phyloP scores from a whole-genome alignment of 345 rosid genomes.

The Erodium maritimum region DNA sequence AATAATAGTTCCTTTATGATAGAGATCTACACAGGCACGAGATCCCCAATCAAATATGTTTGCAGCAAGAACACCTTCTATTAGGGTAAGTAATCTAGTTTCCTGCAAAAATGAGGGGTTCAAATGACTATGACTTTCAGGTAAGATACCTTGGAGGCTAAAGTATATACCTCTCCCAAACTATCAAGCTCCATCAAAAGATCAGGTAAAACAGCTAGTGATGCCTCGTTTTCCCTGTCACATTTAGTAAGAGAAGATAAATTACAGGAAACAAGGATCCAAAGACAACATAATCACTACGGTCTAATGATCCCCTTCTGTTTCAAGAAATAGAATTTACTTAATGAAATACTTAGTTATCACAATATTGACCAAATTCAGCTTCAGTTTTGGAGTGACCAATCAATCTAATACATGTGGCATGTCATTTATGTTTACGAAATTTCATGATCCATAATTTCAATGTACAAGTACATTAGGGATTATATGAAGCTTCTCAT shows the following conservation, averaged over 20 bases:
- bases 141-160: no score
- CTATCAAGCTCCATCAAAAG: slow-evolving; percentile 72
- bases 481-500: neutral
- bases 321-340: no score
- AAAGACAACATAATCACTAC: no score
- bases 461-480: neutral
- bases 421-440: neutral
- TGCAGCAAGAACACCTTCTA: slow-evolving; percentile 97
- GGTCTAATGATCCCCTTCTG: no score
- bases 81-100: slow-evolving; percentile 70
- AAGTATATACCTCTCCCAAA: slow-evolving; percentile 66
- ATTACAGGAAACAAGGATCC: neutral
- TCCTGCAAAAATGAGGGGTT: slow-evolving; percentile 45
- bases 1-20: slow-evolving; percentile 94
- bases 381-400: neutral
- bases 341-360: no score
- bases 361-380: neutral
- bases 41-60: slow-evolving; percentile 99
- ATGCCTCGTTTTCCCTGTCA: slow-evolving; percentile 96
- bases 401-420: neutral
- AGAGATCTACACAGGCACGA: slow-evolving; percentile 95
- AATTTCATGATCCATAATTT: neutral
- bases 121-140: neutral
- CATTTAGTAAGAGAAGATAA: slow-evolving; percentile 6
- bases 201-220: slow-evolving; percentile 93